Evolutionary conservation across 768 basidiomycete species (phyloP).

Genomic region (Agrocybe pediades): DNA sequence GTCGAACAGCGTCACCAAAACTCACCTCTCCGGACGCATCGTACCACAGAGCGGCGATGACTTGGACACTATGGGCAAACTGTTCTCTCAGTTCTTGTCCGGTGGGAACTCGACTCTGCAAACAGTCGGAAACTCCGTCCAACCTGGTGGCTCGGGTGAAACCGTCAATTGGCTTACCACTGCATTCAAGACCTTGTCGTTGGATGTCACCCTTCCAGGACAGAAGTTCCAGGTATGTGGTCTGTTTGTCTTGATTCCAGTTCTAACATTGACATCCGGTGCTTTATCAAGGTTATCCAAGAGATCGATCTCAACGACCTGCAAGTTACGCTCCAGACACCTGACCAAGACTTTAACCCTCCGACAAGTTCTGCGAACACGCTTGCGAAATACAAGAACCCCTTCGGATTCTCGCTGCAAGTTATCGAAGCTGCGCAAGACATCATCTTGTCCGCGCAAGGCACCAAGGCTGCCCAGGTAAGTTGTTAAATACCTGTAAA

Average conservation of each 20-base stretch:
- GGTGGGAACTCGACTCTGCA: constrained; percentile 64
- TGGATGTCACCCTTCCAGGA: constrained; percentile 64
- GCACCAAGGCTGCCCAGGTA: constrained; percentile 56
- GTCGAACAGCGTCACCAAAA: constrained; percentile 45
- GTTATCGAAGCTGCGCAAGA: constrained; percentile 57
- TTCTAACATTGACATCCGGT: background rate
- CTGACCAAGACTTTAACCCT: constrained; percentile 59
- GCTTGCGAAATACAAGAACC: constrained; percentile 65
- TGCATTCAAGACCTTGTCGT: constrained; percentile 68
- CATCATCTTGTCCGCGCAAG: constrained; percentile 50
- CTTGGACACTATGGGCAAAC: constrained; percentile 52
- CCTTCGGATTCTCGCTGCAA: constrained; percentile 76
- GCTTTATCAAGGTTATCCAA: constrained; percentile 51
- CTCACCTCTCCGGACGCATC: constrained; percentile 65
- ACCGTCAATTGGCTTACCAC: constrained; percentile 65
- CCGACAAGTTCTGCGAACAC: constrained; percentile 58
- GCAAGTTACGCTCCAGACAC: constrained; percentile 49
- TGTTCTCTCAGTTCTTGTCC: constrained; percentile 69
- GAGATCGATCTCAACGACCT: constrained; percentile 63
- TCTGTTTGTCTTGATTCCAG: background rate
- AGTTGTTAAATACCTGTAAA: constrained; percentile 7
- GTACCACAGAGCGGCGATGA: constrained; percentile 59
- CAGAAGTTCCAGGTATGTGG: constrained; percentile 48
- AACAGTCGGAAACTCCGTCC: constrained; percentile 61
- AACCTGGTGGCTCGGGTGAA: constrained; percentile 51